Evolutionary conservation across 2,329 filamentous ascomycete genomes (phyloP), one percentile per base, ranked within the genome.

Genomic region (Penicillium sclerotiorum): DNA sequence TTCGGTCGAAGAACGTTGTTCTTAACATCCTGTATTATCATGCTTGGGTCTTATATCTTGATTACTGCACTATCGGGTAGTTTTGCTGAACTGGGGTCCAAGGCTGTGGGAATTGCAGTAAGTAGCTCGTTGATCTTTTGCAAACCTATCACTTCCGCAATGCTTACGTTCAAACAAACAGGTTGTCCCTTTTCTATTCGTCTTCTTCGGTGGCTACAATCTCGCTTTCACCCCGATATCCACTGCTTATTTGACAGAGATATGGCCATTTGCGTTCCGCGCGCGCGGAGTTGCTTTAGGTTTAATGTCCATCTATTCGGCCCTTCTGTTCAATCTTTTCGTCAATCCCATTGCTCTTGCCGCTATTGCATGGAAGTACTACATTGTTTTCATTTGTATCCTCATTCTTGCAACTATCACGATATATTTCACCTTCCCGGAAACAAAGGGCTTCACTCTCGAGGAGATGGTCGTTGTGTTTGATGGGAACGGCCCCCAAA

Each of bases 1-100:
- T 25, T 54, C 2, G 63, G 63, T 13, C 58, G 61, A 9, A 52
- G 63, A 2, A 35, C 45, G 2, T 32, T 65, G 6, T 63, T 56
- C 44, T 15, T 63, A n/a, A 42, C 50, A 0, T 60, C 56, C 0
- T 51, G 44, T 9, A 43, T 40, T 1, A 50, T 53, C 21, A 65
- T 65, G 61, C 48, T 64, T 8, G 37, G 56, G 8, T 57, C 53
- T 36, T 56, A 57, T 6, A 51, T 53, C 1, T 42, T 47, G 13
- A 56, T 62, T 47, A 45, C 51, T 0, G 57, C 55, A 6, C 50
- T 60, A 4, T 58, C 53, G 21, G 46, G 50, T 6, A 49, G 61
- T 47, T 42, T 62, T 15, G 18, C 18, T 5, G 22, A 17, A 23
- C 22, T 21, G 3, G 3, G 12, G 8, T 23, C 18, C 12, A 12